phyloP scores from a whole-genome alignment of 164 flowering plant genomes.

The Vitis rupestris region DNA sequence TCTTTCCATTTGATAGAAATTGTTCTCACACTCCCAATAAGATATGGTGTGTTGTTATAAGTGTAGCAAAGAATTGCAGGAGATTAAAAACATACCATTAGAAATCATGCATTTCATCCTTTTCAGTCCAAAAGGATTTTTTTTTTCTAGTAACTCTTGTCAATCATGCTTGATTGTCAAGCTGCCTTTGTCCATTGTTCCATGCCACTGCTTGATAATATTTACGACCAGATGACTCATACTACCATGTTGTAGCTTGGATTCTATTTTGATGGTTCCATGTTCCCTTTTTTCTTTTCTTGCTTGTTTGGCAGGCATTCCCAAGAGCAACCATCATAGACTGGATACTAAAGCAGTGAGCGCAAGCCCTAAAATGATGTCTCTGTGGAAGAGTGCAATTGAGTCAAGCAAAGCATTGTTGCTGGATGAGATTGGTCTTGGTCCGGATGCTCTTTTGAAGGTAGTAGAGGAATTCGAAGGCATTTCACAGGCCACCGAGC shows the following conservation, averaged over 20 bases:
- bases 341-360: conserved; percentile 19
- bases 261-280: neutral
- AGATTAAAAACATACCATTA: no score
- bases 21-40: no score
- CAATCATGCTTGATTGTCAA: neutral
- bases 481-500: conserved; percentile 57
- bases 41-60: no score
- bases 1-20: no score
- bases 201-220: neutral
- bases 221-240: neutral
- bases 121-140: neutral
- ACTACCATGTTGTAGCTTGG: neutral
- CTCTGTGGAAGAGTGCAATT: conserved; percentile 73
- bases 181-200: neutral
- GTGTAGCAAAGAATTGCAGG: no score
- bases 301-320: conserved; percentile 25
- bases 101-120: no score
- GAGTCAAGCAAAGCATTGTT: conserved; percentile 76
- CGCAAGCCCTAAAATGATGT: conserved; percentile 64
- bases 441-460: conserved; percentile 75
- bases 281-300: neutral
- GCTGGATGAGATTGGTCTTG: conserved; percentile 59
- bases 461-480: conserved; percentile 74
- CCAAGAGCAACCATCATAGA: conserved; percentile 9
- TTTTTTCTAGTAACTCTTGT: neutral